Base-by-base conservation (phyloP, 768 basidiomycete genomes). In the Tulasnella sp. region DNA sequence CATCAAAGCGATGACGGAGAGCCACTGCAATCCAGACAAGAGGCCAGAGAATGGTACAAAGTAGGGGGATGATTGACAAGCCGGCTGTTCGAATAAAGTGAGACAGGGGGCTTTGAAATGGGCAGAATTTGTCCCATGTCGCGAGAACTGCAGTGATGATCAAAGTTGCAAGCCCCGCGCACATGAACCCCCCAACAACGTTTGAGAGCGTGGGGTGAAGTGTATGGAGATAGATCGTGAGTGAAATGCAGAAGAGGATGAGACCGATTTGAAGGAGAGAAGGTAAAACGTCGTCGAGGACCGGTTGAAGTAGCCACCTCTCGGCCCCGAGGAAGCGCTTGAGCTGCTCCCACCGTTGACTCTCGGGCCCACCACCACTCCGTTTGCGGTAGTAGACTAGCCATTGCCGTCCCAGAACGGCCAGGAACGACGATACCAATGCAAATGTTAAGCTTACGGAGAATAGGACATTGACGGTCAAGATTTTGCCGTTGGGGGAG, bases 401-500 rank as follows among this genome's bases (percentile, higher is more conserved):
- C 60, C 60, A 64, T 31, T 64, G 60, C 31, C 60, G n/a, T 16
- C 60, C 60, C 16, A 64, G 8, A 16, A 64, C n/a, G 4, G 60
- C 60, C 9, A 64, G 6, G 60, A 64, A 64, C 1, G 60, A 28
- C 34, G 60, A 64, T 1, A 64, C 1, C 28, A 64, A 16, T 34
- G 60, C 60, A 2, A 64, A n/a, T 31, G 60, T 64, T 11, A 64
- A 64, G 60, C 60, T 64, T 9, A 64, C 60, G 2, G 60, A 34
- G 60, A 64, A 64, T 16, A 64, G n/a, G 60, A 64, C 60, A 64
- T 64, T 64, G 60, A 64, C 28, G 28, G n/a, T 64, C 28, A 64
- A n/a, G 60, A 64, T 16, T 18, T 64, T n/a, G n/a, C 28, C 60
- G n/a, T 24, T 31, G 12, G 60, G 60, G 5, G 60, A 64, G 31